A percentile compares a stretch with the other conserved stretches of the same genome.
phyloP scores from a whole-genome alignment of 2,329 filamentous ascomycete species.

The Alternaria alternata region DNA sequence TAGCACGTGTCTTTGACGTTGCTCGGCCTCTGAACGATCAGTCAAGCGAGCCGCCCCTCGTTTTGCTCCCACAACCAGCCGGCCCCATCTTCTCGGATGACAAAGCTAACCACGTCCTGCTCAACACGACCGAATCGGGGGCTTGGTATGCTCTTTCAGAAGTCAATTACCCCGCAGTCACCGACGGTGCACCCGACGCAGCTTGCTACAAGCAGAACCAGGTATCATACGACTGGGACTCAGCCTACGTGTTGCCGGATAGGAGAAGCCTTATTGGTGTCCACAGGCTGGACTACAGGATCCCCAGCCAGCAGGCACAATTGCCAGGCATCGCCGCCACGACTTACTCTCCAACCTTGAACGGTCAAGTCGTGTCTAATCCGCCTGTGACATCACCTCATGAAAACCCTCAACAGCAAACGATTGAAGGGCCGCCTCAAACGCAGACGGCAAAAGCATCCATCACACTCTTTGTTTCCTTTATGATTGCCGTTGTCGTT shows the following conservation, averaged over 20 bases:
- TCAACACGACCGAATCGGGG: slow-evolving; percentile 86
- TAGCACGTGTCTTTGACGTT: slow-evolving; percentile 89
- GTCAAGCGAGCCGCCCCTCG: slow-evolving; percentile 74
- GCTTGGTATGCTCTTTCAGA: slow-evolving; percentile 96
- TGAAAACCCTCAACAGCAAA: slow-evolving; percentile 22
- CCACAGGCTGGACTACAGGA: slow-evolving; percentile 45
- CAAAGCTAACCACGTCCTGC: slow-evolving; percentile 66
- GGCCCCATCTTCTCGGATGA: slow-evolving; percentile 63
- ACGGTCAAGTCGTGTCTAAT: slow-evolving; percentile 30
- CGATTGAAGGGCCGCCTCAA: slow-evolving; percentile 31
- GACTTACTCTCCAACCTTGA: slow-evolving; percentile 29
- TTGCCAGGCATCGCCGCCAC: slow-evolving; percentile 38
- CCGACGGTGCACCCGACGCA: slow-evolving; percentile 69
- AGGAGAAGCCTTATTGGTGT: slow-evolving; percentile 51
- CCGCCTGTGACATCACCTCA: slow-evolving; percentile 31
- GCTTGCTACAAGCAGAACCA: slow-evolving; percentile 60
- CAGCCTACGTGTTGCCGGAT: slow-evolving; percentile 39
- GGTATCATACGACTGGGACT: slow-evolving; percentile 36
- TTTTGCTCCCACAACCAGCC: slow-evolving; percentile 85
- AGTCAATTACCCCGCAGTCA: slow-evolving; percentile 82
- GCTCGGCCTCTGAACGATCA: slow-evolving; percentile 75
- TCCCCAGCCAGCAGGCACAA: slow-evolving; percentile 29
- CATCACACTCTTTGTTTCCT: slow-evolving; percentile 15
- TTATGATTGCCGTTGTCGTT: slow-evolving; percentile 17
- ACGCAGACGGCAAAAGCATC: slow-evolving; percentile 23